phyloP scores from a whole-genome alignment of 2,329 filamentous ascomycete genomes.

The Fusarium kyushuense region DNA sequence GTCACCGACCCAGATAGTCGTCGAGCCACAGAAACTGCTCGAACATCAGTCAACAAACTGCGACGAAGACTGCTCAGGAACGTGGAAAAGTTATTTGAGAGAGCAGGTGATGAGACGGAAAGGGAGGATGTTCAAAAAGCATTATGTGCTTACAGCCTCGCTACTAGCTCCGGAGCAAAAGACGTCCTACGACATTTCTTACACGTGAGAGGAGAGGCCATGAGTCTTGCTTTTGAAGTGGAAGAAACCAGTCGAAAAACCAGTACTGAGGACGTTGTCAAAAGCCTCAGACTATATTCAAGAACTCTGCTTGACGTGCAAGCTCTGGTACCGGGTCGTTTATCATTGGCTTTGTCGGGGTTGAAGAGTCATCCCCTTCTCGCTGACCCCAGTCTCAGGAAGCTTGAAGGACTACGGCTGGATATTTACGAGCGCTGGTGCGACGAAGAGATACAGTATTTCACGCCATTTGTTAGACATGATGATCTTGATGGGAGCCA shows the following conservation, averaged over 20 bases:
- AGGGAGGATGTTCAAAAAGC: slow-evolving; percentile 73
- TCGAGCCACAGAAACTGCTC: slow-evolving; percentile 67
- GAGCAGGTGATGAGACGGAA: slow-evolving; percentile 65
- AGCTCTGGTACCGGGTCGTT: slow-evolving; percentile 76
- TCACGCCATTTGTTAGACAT: slow-evolving; percentile 87
- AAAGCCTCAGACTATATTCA: slow-evolving; percentile 78
- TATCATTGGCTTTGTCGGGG: slow-evolving; percentile 75
- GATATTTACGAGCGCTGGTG: slow-evolving; percentile 86
- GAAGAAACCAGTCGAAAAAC: slow-evolving; percentile 58
- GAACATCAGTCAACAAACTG: slow-evolving; percentile 72
- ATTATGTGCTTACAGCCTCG: slow-evolving; percentile 84
- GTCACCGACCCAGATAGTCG: slow-evolving; percentile 50
- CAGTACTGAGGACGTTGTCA: slow-evolving; percentile 65
- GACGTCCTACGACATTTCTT: slow-evolving; percentile 86
- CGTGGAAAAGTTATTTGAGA: slow-evolving; percentile 76
- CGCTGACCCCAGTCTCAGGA: slow-evolving; percentile 74
- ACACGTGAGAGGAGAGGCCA: slow-evolving; percentile 75
- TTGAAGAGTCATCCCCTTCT: slow-evolving; percentile 79
- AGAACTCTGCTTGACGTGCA: slow-evolving; percentile 83
- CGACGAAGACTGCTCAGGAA: slow-evolving; percentile 73
- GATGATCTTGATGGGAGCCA: slow-evolving; percentile 76
- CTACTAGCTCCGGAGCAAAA: slow-evolving; percentile 81
- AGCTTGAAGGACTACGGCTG: slow-evolving; percentile 77
- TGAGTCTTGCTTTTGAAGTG: slow-evolving; percentile 70
- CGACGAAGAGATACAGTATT: slow-evolving; percentile 83